Percentiles rank a stretch among this genome's conserved stretches.
Conservation (phyloP, 179 eudicot species). For the Actinidia arguta region DNA sequence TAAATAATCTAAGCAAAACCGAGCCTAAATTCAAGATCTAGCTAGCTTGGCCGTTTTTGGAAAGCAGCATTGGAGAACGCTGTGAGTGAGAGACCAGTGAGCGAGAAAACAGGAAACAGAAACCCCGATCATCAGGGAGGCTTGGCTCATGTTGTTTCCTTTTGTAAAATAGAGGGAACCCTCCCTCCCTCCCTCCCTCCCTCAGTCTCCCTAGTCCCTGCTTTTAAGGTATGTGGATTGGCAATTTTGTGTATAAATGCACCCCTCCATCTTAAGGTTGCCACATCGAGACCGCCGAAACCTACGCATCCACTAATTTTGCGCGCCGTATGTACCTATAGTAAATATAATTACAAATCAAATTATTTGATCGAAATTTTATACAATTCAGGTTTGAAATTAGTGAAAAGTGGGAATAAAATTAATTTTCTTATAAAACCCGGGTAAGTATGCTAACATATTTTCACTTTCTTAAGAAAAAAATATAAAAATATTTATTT, state of each 20-base stretch:
- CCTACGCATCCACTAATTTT: neutral
- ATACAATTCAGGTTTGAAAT: too few relatives aligned
- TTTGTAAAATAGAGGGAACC: neutral
- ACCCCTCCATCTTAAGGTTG: neutral
- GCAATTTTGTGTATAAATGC: neutral
- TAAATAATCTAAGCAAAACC: neutral
- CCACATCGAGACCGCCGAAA: slow-evolving; percentile 16
- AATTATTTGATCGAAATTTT: too few relatives aligned
- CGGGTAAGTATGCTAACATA: too few relatives aligned
- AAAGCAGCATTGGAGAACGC: too few relatives aligned
- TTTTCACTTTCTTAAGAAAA: too few relatives aligned
- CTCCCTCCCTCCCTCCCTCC: neutral
- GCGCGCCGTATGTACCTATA: neutral
- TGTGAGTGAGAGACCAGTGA: slow-evolving; percentile 2
- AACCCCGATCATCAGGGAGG: slow-evolving; percentile 10
- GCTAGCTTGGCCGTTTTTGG: neutral
- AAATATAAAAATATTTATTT: too few relatives aligned
- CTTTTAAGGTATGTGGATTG: slow-evolving; percentile 14
- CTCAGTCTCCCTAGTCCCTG: too few relatives aligned
- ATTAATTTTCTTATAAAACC: too few relatives aligned
- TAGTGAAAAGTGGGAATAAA: too few relatives aligned
- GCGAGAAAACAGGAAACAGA: slow-evolving; percentile 12
- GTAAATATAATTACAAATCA: too few relatives aligned
- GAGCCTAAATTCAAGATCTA: too few relatives aligned
- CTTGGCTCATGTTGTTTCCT: neutral